A percentile compares a stretch with the other conserved stretches of the same genome.
These are phyloP conservation scores for Rhodotorula paludigena DNA, from an alignment of 768 basidiomycete species.

Conservation along the genomic window DNA sequence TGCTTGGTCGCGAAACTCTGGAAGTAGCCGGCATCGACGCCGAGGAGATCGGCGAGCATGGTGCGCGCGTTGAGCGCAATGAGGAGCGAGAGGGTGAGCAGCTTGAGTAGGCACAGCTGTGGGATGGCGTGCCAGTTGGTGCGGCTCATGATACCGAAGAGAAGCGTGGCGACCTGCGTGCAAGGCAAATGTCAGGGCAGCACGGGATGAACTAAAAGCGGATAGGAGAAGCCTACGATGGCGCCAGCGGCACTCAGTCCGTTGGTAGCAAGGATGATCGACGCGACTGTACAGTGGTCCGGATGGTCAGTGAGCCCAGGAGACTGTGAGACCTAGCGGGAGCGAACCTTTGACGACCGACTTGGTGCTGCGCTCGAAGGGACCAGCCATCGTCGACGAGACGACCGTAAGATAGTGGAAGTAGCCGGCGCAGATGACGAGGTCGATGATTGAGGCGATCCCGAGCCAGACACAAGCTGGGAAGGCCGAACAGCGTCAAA, in stretches of 20 bases:
- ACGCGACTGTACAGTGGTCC: too few relatives aligned
- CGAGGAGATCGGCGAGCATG: slow-evolving; percentile 24
- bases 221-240: slow-evolving; percentile 1
- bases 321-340: too few relatives aligned
- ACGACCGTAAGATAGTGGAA: background rate
- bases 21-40: slow-evolving; percentile 4
- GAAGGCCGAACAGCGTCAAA: too few relatives aligned
- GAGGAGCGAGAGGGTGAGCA: slow-evolving; percentile 21
- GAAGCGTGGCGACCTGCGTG: slow-evolving; percentile 19
- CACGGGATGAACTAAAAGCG: background rate
- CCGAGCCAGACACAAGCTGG: slow-evolving; percentile 24
- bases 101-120: slow-evolving; percentile 12
- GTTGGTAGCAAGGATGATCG: slow-evolving; percentile 19
- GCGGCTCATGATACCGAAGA: slow-evolving; percentile 3
- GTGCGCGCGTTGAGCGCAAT: slow-evolving; percentile 17
- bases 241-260: slow-evolving; percentile 3
- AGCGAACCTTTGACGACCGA: slow-evolving; percentile 8
- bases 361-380: slow-evolving; percentile 19
- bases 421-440: slow-evolving; percentile 7
- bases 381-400: slow-evolving; percentile 10
- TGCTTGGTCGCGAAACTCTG: background rate
- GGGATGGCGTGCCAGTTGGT: slow-evolving; percentile 22
- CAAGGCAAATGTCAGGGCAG: background rate
- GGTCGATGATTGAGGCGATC: background rate
- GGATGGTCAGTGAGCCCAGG: background rate